phyloP scores from a whole-genome alignment of 2,329 filamentous ascomycete species.

The Ceratocystis albifundus region DNA sequence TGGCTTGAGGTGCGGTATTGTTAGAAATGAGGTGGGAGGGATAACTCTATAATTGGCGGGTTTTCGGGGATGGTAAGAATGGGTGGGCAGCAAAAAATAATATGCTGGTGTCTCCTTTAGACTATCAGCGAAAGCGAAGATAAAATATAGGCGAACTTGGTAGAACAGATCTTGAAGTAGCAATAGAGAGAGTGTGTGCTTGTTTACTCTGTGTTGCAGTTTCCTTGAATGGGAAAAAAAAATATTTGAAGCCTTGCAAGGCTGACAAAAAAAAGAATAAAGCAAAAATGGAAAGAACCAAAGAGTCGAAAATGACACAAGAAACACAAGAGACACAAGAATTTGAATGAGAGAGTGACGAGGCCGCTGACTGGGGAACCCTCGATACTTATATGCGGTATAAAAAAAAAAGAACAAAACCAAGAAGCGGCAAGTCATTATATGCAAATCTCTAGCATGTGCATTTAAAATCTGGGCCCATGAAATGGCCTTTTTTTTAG shows the following conservation, averaged over 20 bases:
- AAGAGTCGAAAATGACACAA: too few relatives aligned
- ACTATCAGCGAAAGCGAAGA: too few relatives aligned
- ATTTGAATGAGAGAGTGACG: background rate
- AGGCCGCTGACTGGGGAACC: background rate
- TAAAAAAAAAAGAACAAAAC: background rate
- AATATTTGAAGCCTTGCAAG: background rate
- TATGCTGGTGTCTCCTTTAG: too few relatives aligned
- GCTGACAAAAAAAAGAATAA: background rate
- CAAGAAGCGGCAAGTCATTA: constrained; percentile 7
- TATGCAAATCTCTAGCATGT: too few relatives aligned
- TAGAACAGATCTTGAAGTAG: background rate
- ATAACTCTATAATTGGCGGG: background rate
- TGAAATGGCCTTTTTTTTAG: background rate
- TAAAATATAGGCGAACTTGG: too few relatives aligned
- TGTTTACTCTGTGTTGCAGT: background rate
- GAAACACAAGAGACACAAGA: background rate
- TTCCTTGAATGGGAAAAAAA: background rate
- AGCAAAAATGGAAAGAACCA: too few relatives aligned
- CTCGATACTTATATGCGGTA: background rate
- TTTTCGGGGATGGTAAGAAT: too few relatives aligned
- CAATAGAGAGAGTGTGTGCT: background rate
- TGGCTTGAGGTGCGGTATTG: constrained; percentile 26
- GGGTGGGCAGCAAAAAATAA: too few relatives aligned
- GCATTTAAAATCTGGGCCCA: too few relatives aligned
- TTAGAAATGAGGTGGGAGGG: background rate